Evolutionary conservation across 495 filamentous ascomycete species (phyloP).

Genomic region (Aspergillus bertholletiae): DNA sequence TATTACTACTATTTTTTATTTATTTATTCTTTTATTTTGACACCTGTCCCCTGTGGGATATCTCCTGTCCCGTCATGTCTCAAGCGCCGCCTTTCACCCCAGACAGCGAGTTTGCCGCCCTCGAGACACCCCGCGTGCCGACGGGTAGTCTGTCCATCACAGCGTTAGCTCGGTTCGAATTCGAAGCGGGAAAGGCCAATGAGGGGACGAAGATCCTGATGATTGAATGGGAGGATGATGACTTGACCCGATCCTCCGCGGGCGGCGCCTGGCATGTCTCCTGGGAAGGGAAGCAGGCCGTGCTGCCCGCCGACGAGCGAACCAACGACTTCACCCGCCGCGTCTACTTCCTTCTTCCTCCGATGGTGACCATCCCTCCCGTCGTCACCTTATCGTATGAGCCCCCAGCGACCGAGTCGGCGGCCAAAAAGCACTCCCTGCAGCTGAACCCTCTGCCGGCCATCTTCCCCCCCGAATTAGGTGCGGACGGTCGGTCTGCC

Average conservation of each 20-base stretch:
- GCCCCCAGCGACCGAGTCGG: constrained; percentile 9
- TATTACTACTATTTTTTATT: too few species aligned
- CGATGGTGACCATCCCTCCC: constrained; percentile 61
- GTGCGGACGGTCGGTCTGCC: constrained; percentile 57
- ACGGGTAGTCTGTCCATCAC: constrained; percentile 31
- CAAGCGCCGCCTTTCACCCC: constrained; percentile 25
- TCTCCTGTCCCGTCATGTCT: background rate
- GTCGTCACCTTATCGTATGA: constrained; percentile 58
- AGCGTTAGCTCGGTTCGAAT: constrained; percentile 79
- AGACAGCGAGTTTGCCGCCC: constrained; percentile 33
- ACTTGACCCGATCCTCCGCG: constrained; percentile 30
- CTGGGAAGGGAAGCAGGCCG: constrained; percentile 69
- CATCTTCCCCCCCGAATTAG: constrained; percentile 72
- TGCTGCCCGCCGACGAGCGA: constrained; percentile 61
- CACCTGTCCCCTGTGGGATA: background rate
- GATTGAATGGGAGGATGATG: constrained; percentile 75
- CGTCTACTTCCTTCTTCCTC: constrained; percentile 71
- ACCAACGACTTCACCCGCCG: constrained; percentile 54
- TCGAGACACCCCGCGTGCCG: constrained; percentile 26
- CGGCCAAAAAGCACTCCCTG: constrained; percentile 16
- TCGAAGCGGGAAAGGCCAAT: constrained; percentile 70
- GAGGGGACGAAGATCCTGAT: constrained; percentile 83
- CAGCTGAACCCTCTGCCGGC: constrained; percentile 73
- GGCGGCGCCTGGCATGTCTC: constrained; percentile 62
- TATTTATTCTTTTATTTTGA: background rate